Evolutionary conservation across 371 early-diverging fungal genomes (phyloP), one percentile per base, ranked within the genome.

Genomic region (Rhizopus microsporus): DNA sequence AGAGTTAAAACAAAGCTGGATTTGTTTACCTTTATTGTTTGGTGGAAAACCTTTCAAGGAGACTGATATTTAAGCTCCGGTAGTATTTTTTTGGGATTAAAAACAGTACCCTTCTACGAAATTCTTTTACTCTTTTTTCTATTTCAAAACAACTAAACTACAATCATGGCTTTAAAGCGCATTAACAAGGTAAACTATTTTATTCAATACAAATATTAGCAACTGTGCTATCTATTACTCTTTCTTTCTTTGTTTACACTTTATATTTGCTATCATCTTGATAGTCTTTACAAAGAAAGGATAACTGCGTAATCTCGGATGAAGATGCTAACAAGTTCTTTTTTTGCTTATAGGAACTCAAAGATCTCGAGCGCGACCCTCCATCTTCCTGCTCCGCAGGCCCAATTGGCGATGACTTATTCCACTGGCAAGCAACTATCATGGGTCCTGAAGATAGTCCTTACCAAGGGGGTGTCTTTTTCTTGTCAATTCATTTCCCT

Each of bases 401-500:
- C 9, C 96, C 96, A 57, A 81, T 87, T 59, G 92, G 91, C 42
- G 95, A 94, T 45, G 96, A 95, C 69, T 69, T 87, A 59, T 86
- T 89, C 79, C 93, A 94, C 80, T 95, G 95, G 94, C 94, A 94
- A 74, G 97, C 97, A 31, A 95, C 96, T 53, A 95, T 96, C 67
- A 93, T 96, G 92, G 96, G 95, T 54, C 95, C 96, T 49, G 63
- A 71, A 49, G 88, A 87, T 59, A 84, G 88, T 67, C 92, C 93
- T 69, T 91, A 90, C 66, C 67, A 85, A 67, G 84, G 84, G 57
- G 99, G 99, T 66, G 93, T 96, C 49, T 99, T 99, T 82, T 97
- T 99, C 86, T 85, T 99, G 59, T 83, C 91, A 50, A 99, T 99
- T 75, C 94, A 93, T 72, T 97, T 99, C 83, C 98, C 99, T 38